These are phyloP conservation scores for Flueggea neowawraea DNA, from an alignment of 441 rosid genomes.

Conservation along the genomic window DNA sequence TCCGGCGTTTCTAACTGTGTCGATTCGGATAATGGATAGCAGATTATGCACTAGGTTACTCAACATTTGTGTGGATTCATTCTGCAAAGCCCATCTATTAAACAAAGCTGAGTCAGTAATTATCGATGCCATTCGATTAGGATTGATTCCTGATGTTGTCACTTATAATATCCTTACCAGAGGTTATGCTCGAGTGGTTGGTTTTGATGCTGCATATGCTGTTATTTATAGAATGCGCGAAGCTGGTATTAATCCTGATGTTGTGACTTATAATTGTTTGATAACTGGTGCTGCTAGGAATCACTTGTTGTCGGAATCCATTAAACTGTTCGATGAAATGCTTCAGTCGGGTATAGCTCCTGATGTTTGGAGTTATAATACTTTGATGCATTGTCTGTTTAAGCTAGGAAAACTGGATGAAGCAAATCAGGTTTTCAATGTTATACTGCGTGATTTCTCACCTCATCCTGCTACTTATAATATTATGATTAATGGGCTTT, in stretches of 20 bases:
- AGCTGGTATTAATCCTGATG: constrained; percentile 61
- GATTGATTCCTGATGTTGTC: constrained; percentile 73
- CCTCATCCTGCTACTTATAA: constrained; percentile 60
- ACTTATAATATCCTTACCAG: constrained; percentile 62
- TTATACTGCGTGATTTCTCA: constrained; percentile 27
- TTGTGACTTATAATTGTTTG: constrained; percentile 62
- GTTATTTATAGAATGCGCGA: constrained; percentile 58
- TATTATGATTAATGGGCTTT: constrained; percentile 71
- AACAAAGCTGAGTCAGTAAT: constrained; percentile 60
- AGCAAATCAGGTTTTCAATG: constrained; percentile 48
- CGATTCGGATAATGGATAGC: constrained; percentile 24
- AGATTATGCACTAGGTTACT: constrained; percentile 53
- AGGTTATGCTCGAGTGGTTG: constrained; percentile 58
- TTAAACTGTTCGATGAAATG: constrained; percentile 84
- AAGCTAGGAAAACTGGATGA: constrained; percentile 60
- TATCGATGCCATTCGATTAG: constrained; percentile 66
- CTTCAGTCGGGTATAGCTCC: constrained; percentile 45
- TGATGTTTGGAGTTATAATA: constrained; percentile 77
- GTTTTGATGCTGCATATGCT: constrained; percentile 55
- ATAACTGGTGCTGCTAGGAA: constrained; percentile 54
- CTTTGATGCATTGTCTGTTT: constrained; percentile 73
- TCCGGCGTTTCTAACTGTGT: no score
- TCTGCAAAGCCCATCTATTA: constrained; percentile 51
- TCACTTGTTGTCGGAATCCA: constrained; percentile 29
- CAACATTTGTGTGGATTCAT: constrained; percentile 53